A percentile compares a stretch with the other conserved stretches of the same genome.
Evolutionary conservation across 371 early-diverging fungal genomes (phyloP).

Genomic region (Syncephalastrum monosporum): DNA sequence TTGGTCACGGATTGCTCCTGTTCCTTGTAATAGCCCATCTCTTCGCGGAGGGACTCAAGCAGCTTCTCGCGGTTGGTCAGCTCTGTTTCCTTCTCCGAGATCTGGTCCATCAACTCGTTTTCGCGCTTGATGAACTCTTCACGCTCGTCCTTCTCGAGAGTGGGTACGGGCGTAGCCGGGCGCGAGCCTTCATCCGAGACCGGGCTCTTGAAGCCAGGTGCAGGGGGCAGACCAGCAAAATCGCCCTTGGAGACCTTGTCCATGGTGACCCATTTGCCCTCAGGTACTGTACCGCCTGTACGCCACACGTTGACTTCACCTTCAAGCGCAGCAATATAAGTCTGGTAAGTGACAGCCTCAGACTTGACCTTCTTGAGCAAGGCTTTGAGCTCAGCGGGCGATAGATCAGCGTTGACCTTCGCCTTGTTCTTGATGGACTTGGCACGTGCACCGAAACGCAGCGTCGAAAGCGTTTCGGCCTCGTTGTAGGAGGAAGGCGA

Average conservation of each 20-base stretch:
- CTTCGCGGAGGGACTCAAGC: slow-evolving; percentile 62
- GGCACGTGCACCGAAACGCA: slow-evolving; percentile 96
- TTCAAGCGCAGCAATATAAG: slow-evolving; percentile 80
- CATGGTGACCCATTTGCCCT: slow-evolving; percentile 72
- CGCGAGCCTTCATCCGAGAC: slow-evolving; percentile 53
- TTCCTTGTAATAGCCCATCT: slow-evolving; percentile 64
- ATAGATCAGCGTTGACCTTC: slow-evolving; percentile 93
- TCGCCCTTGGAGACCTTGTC: slow-evolving; percentile 61
- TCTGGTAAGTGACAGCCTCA: slow-evolving; percentile 76
- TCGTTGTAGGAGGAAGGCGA: slow-evolving; percentile 95
- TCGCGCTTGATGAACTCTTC: slow-evolving; percentile 92
- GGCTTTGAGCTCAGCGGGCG: slow-evolving; percentile 88
- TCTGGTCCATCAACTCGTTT: slow-evolving; percentile 87
- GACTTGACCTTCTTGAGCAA: slow-evolving; percentile 85
- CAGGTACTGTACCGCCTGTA: slow-evolving; percentile 70
- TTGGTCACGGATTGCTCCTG: slow-evolving; percentile 55
- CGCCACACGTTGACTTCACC: slow-evolving; percentile 89
- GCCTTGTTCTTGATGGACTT: slow-evolving; percentile 99
- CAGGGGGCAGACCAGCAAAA: slow-evolving; percentile 38
- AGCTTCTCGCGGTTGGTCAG: slow-evolving; percentile 55
- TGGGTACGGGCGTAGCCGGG: slow-evolving; percentile 74
- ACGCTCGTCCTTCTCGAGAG: slow-evolving; percentile 82
- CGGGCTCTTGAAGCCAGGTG: slow-evolving; percentile 52
- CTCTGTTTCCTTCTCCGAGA: slow-evolving; percentile 83
- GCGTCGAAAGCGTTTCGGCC: slow-evolving; percentile 91